Evolutionary conservation across 441 rosid species (phyloP).

Genomic region (Populus hybrid): DNA sequence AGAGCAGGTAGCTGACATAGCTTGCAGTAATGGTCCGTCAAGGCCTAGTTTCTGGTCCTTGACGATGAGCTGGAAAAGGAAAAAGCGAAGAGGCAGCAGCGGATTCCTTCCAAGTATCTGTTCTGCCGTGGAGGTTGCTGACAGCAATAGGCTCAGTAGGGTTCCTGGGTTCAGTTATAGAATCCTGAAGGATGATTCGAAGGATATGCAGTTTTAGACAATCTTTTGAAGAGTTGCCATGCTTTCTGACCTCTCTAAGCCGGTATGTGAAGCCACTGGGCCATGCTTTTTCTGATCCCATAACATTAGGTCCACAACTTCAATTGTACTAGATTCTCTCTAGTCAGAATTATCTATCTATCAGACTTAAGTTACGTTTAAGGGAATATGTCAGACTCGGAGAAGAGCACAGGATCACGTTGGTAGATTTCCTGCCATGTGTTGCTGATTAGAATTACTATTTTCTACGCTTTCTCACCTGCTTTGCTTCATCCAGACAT

Average conservation of each 20-base stretch:
- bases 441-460: neutral
- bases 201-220: conserved; percentile 26
- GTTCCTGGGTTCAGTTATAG: conserved; percentile 62
- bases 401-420: neutral
- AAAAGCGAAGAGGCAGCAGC: conserved; percentile 40
- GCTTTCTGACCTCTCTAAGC: neutral
- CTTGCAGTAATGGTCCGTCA: conserved; percentile 34
- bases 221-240: neutral
- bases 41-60: conserved; percentile 54
- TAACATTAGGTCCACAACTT: neutral
- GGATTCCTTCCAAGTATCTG: conserved; percentile 54
- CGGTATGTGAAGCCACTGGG: neutral
- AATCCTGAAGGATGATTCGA: conserved; percentile 55
- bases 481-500: too few species aligned
- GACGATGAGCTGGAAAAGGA: conserved; percentile 50
- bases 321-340: neutral
- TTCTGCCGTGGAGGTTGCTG: conserved; percentile 52
- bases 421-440: neutral
- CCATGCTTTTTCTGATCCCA: conserved; percentile 3
- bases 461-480: neutral
- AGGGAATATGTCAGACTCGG: neutral
- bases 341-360: neutral
- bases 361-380: neutral
- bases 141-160: conserved; percentile 24
- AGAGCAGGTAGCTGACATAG: conserved; percentile 23